Percentiles rank a stretch among this genome's conserved stretches.
These are phyloP conservation scores for Tetragonia tetragonoides DNA, from an alignment of 148 eudicot genomes.

Conservation along the genomic window DNA sequence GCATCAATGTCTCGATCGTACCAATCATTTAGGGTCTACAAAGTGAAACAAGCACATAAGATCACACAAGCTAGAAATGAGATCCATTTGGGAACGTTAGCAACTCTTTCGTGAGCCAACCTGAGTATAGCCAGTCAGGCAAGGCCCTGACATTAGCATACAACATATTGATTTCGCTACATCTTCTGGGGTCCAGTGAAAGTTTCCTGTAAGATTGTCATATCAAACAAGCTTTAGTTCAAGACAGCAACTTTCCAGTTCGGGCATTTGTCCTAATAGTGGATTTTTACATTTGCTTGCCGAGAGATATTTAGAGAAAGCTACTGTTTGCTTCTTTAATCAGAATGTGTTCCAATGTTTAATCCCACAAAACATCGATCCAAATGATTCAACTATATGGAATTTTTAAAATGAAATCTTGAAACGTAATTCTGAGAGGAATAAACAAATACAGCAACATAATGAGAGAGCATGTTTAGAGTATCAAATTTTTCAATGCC, in stretches of 20 bases:
- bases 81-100: not conserved
- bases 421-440: not conserved
- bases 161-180: slow-evolving; percentile 88
- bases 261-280: not conserved
- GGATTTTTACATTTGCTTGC: not conserved
- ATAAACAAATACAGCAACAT: not conserved
- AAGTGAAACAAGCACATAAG: slow-evolving; percentile 18
- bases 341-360: too few relatives aligned
- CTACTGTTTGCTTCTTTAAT: not conserved
- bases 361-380: not conserved
- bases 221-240: not conserved
- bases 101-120: slow-evolving; percentile 30
- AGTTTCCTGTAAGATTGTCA: slow-evolving; percentile 59
- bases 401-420: not conserved
- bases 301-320: not conserved
- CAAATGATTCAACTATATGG: not conserved
- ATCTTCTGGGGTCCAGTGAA: slow-evolving; percentile 84
- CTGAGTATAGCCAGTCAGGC: slow-evolving; percentile 93
- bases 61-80: slow-evolving; percentile 17
- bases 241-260: not conserved
- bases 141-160: slow-evolving; percentile 97
- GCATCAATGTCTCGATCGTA: slow-evolving; percentile 97
- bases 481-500: too few relatives aligned
- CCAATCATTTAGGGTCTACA: slow-evolving; percentile 97
- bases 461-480: not conserved